Evolutionary conservation across 441 rosid species (phyloP), one percentile per base, ranked within the genome.

Genomic region (Gossypium laxum): DNA sequence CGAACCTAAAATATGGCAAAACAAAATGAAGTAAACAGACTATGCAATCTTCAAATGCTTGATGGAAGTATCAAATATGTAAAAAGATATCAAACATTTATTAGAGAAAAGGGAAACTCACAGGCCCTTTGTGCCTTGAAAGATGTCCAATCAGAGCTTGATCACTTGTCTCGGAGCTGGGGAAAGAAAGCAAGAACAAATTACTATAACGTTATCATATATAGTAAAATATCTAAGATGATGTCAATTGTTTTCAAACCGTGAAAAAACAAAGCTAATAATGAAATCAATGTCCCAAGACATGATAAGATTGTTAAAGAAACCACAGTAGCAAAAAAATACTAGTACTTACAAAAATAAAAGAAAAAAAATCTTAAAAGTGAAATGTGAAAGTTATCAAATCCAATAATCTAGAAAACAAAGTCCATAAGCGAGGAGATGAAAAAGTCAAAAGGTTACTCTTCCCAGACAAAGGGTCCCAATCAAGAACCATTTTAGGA

Each of bases 61-160:
- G 67, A 38, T 0, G 7, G 12, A 5, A 70, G 22, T 56, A 41
- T 38, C 55, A 70, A 41, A 0, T 41, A 26, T n/a, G 38, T 41
- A 48, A 10, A 54, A 54, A 69, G 21, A 0, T 17, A 67, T 63
- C 0, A 0, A 41, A 15, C 18, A 19, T 11, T 41, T 3, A 41
- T 26, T 7, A 38, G 22, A 71, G 50, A 71, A 55, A 68, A 78
- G 54, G 28, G 47, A 71, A 79, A 80, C 99, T 90, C 82, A 95
- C 98, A 72, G 99, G 96, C 64, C 99, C 99, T 81, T 81, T 95
- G 77, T 95, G 98, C 72, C 81, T 85, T 50, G 88, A 82, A 75
- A 92, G 98, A 75, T 83, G 93, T 57, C 85, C 96, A 55, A 95
- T 86, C 50, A 78, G 82, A 67, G 88, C 85, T 72, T 61, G 83